Percentiles rank a stretch among this genome's conserved stretches.
phyloP scores from a whole-genome alignment of 2,329 filamentous ascomycete genomes.

The Ceratocystiopsis minuta region DNA sequence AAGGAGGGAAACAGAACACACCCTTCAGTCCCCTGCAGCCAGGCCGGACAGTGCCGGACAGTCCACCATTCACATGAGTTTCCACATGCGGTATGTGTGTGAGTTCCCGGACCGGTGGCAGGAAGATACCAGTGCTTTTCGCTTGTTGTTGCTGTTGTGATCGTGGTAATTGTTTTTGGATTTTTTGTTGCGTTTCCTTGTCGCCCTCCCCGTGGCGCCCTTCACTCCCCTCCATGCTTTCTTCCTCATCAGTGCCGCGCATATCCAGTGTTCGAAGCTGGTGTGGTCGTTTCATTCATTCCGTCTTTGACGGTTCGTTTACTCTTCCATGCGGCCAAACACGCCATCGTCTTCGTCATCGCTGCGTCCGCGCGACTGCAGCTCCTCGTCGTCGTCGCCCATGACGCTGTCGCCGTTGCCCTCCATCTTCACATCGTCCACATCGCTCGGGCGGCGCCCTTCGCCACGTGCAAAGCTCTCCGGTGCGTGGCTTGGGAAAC shows the following conservation, averaged over 20 bases:
- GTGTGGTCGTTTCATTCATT: neutral
- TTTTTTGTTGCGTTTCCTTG: no score
- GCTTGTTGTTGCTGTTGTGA: no score
- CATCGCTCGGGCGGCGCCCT: constrained; percentile 12
- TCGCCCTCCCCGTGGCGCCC: no score
- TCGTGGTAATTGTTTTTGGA: neutral
- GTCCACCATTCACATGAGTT: no score
- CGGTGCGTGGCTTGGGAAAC: constrained; percentile 40
- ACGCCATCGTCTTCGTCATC: constrained; percentile 91
- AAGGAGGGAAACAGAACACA: constrained; percentile 20
- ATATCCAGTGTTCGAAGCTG: no score
- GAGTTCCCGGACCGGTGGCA: no score
- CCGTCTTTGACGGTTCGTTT: constrained; percentile 12
- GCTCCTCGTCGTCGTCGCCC: constrained; percentile 50
- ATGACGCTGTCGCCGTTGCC: constrained; percentile 43
- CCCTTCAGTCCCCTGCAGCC: constrained; percentile 22
- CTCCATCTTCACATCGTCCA: constrained; percentile 48
- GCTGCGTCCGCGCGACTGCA: constrained; percentile 42
- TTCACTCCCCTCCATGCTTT: no score
- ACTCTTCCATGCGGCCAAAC: constrained; percentile 94
- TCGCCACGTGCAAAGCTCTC: constrained; percentile 49
- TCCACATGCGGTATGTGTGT: no score
- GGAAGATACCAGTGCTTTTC: no score
- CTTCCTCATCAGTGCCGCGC: no score
- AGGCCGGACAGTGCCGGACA: no score